phyloP scores from a whole-genome alignment of 345 rosid species.

The Erodium maritimum region DNA sequence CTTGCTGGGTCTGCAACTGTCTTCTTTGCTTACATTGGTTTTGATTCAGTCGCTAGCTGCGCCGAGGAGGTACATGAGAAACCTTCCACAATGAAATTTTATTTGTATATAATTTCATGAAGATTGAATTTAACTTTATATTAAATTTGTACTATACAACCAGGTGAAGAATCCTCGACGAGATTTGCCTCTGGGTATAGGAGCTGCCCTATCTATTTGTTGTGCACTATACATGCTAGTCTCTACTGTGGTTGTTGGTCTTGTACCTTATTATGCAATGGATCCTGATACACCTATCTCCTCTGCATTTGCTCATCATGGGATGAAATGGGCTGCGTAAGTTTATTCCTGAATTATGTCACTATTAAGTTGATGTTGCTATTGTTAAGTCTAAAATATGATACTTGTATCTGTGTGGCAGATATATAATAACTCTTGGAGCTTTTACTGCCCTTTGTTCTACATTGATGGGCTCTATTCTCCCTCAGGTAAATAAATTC shows the following conservation, averaged over 20 bases:
- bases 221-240: constrained; percentile 91
- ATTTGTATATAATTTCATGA: too few species aligned
- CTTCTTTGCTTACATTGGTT: constrained; percentile 90
- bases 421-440: constrained; percentile 74
- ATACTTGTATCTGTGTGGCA: constrained; percentile 18
- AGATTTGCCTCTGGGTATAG: constrained; percentile 94
- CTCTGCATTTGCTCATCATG: constrained; percentile 76
- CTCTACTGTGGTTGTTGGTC: constrained; percentile 79
- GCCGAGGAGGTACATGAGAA: constrained; percentile 71
- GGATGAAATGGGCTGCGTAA: constrained; percentile 98
- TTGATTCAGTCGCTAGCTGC: constrained; percentile 95
- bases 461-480: constrained; percentile 84
- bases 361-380: not conserved
- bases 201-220: constrained; percentile 67
- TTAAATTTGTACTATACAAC: not conserved
- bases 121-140: too few species aligned
- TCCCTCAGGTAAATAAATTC: constrained; percentile 67
- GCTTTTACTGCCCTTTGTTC: constrained; percentile 94
- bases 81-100: not conserved
- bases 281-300: constrained; percentile 99
- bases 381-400: not conserved
- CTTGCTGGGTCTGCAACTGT: constrained; percentile 97
- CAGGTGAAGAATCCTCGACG: constrained; percentile 98
- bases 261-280: constrained; percentile 87
- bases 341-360: constrained; percentile 11